Base-by-base conservation (phyloP, 345 rosid species). In the Syzygium aromaticum region DNA sequence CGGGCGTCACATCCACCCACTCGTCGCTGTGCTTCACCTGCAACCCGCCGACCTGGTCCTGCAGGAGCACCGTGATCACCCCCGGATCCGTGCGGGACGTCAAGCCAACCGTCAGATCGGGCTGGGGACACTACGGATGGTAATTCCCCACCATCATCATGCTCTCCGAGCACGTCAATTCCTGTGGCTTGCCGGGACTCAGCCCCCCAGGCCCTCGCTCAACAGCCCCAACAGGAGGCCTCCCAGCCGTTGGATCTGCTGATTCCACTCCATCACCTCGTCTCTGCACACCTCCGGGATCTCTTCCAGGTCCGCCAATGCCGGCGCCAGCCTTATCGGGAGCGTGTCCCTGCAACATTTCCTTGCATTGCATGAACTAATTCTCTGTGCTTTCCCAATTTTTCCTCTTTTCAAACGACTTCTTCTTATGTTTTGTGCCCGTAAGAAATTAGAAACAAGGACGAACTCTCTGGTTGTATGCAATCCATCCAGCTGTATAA, bases 81-180 rank as follows among this genome's bases (percentile, higher is more conserved):
- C 91, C 92, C 3, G 93, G 92, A 82, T 94, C 95, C 0, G 91
- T 92, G 83, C 91, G 95, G n/a, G 93, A 85, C 17, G 87, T 12
- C 51, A 89, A 84, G 11, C 95, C 95, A 2, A 93, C 80, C 10
- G 92, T 94, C 13, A 92, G 89, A 88, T 93, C 90, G 27, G 96
- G 94, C 88, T 93, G 94, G 0, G 95, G 96, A 59, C 95, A 93
- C 28, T 52, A 33, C 0, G 93, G 95, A 64, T 93, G 93, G 87
- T 88, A 93, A 52, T 93, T 91, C 8, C 87, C 94, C 56, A 90
- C 92, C 94, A 93, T 89, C 27, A 30, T 2, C 89, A 92, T 91
- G 4, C 67, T 88, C 11, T 89, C 95, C 84, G 86, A 64, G 51
- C 91, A 93, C 0, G 91, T 84, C 86, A 90, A 88, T 22, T 91